Evolutionary conservation across 2,329 filamentous ascomycete species (phyloP).

Genomic region (Tricladium varicosporioides): DNA sequence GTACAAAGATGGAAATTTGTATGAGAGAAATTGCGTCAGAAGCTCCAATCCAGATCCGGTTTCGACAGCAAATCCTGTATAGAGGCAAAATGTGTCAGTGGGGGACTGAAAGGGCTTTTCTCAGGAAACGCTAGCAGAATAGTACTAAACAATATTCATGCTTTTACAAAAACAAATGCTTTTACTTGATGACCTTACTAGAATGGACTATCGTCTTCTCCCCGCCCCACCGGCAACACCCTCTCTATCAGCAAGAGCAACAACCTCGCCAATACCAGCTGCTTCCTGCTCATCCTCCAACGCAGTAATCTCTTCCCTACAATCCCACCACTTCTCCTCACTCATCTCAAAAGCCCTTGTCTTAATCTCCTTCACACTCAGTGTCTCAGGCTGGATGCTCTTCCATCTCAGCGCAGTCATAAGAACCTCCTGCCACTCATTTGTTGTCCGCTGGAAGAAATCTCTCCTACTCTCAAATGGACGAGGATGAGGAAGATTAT

Average conservation of each 20-base stretch:
- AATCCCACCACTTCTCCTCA: slow-evolving; percentile 99
- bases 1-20: no score
- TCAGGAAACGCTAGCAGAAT: no score
- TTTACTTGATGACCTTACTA: background rate
- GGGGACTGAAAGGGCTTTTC: no score
- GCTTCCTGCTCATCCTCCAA: slow-evolving; percentile 95
- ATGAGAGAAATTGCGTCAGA: no score
- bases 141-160: no score
- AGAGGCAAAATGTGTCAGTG: no score
- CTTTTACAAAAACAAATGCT: background rate
- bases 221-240: slow-evolving; percentile 41
- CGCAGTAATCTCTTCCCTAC: slow-evolving; percentile 85
- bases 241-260: slow-evolving; percentile 75
- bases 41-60: no score
- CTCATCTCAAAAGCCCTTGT: slow-evolving; percentile 85
- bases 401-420: slow-evolving; percentile 72
- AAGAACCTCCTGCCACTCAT: slow-evolving; percentile 86
- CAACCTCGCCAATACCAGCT: slow-evolving; percentile 82
- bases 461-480: slow-evolving; percentile 83
- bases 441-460: slow-evolving; percentile 85
- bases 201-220: slow-evolving; percentile 25
- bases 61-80: no score
- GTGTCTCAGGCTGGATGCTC: slow-evolving; percentile 62
- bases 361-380: slow-evolving; percentile 87
- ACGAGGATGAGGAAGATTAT: slow-evolving; percentile 36